A percentile compares a stretch with the other conserved stretches of the same genome.
Conservation (phyloP, 192 early-diverging fungal species). For the Coemansia sp. region DNA sequence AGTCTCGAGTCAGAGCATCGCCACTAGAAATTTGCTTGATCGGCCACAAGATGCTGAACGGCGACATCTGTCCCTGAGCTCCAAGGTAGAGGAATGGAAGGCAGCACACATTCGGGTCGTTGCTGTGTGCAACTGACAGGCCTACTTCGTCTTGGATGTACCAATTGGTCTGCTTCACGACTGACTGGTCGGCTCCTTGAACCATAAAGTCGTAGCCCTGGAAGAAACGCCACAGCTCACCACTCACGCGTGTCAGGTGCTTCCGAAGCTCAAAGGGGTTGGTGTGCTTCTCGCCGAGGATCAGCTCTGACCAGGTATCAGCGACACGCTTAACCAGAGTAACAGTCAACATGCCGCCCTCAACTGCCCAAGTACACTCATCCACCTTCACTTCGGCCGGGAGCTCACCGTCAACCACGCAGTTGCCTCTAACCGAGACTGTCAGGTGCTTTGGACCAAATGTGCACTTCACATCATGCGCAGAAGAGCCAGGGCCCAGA, state of each 20-base stretch:
- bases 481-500: constrained; percentile 7
- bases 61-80: constrained; percentile 53
- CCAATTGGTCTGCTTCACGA: constrained; percentile 41
- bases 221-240: constrained; percentile 49
- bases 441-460: constrained; percentile 22
- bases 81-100: constrained; percentile 63
- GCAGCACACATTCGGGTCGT: constrained; percentile 60
- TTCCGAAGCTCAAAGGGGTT: constrained; percentile 28
- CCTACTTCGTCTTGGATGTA: constrained; percentile 63
- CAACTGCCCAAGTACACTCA: constrained; percentile 39
- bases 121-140: constrained; percentile 61
- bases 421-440: constrained; percentile 13
- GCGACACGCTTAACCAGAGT: constrained; percentile 34
- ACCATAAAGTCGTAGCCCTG: constrained; percentile 47
- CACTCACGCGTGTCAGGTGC: constrained; percentile 32
- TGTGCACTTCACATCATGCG: constrained; percentile 23
- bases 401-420: constrained; percentile 36
- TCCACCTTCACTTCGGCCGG: constrained; percentile 17
- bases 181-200: constrained; percentile 18
- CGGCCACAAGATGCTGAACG: constrained; percentile 67
- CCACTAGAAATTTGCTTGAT: constrained; percentile 55
- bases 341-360: constrained; percentile 21
- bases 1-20: constrained; percentile 58
- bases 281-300: constrained; percentile 33
- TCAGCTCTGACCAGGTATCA: constrained; percentile 30